Percentiles rank a stretch among this genome's conserved stretches.
phyloP scores from a whole-genome alignment of 345 rosid species.

The Garcia nutans region DNA sequence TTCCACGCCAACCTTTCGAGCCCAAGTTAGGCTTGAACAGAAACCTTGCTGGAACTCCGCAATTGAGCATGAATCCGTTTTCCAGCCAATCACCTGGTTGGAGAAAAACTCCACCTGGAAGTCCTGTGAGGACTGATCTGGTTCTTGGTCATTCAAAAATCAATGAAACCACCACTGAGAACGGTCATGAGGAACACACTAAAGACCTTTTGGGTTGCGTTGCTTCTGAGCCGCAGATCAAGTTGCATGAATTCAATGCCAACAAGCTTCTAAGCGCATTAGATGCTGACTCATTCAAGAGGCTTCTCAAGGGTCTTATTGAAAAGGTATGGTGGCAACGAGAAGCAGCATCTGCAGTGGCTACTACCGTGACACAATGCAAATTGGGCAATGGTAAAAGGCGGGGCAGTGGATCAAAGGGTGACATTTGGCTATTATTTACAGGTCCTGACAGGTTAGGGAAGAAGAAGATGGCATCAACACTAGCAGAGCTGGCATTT shows the following conservation, averaged over 20 bases:
- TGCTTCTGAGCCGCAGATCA: constrained; percentile 52
- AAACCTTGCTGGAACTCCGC: constrained; percentile 38
- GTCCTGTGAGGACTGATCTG: constrained; percentile 87
- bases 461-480: constrained; percentile 84
- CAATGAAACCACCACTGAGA: constrained; percentile 32
- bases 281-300: constrained; percentile 72
- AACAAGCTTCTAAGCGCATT: constrained; percentile 40
- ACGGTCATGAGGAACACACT: constrained; percentile 33
- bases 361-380: constrained; percentile 66
- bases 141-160: constrained; percentile 66
- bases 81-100: constrained; percentile 31
- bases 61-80: constrained; percentile 32
- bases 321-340: constrained; percentile 94
- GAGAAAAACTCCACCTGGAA: constrained; percentile 45
- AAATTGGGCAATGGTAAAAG: constrained; percentile 66
- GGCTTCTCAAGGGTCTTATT: constrained; percentile 67
- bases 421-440: constrained; percentile 81
- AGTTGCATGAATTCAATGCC: constrained; percentile 40
- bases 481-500: constrained; percentile 59
- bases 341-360: constrained; percentile 85
- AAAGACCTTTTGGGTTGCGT: constrained; percentile 71
- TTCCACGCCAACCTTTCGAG: constrained; percentile 57
- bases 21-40: constrained; percentile 57
- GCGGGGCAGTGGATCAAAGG: constrained; percentile 53
- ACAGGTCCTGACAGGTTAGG: constrained; percentile 84